Evolutionary conservation across 306 rosid genomes (phyloP).

Genomic region (Coriaria nepalensis): DNA sequence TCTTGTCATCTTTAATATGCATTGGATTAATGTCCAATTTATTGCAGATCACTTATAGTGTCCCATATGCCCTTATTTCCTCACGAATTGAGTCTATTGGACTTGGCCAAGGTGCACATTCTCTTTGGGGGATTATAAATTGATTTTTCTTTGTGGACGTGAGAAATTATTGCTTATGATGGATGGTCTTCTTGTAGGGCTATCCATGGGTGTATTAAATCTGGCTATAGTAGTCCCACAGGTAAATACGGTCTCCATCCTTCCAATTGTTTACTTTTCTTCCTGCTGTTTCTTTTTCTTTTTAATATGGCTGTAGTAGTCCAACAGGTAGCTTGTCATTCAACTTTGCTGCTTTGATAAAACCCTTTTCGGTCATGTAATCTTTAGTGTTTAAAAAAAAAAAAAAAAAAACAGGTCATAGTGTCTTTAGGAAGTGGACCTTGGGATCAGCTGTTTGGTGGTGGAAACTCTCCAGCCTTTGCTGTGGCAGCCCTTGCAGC

Average conservation of each 20-base stretch:
- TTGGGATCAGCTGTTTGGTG: constrained; percentile 99
- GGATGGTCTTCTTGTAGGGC: constrained; percentile 40
- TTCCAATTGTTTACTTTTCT: too few species aligned
- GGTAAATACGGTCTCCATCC: constrained; percentile 46
- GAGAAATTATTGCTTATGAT: constrained; percentile 11
- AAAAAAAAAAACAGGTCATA: constrained; percentile 61
- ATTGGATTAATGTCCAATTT: constrained; percentile 6
- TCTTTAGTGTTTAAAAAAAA: too few species aligned
- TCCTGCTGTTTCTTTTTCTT: too few species aligned
- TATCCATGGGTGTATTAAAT: constrained; percentile 87
- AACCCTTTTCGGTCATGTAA: too few species aligned
- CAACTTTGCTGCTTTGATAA: too few species aligned
- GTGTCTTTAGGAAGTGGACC: constrained; percentile 97
- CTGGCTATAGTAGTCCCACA: constrained; percentile 83
- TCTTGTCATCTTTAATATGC: too few species aligned
- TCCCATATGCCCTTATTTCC: constrained; percentile 80
- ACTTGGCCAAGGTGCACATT: constrained; percentile 92
- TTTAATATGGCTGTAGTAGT: too few species aligned
- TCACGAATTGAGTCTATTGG: constrained; percentile 72
- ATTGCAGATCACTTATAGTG: constrained; percentile 85
- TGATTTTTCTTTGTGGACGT: constrained; percentile 1
- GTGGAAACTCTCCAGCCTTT: constrained; percentile 92
- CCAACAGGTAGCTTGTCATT: too few species aligned
- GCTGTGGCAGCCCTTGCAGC: constrained; percentile 79
- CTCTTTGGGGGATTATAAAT: constrained; percentile 18